Evolutionary conservation across 2,329 filamentous ascomycete species (phyloP).

Genomic region (Fusarium sp.): DNA sequence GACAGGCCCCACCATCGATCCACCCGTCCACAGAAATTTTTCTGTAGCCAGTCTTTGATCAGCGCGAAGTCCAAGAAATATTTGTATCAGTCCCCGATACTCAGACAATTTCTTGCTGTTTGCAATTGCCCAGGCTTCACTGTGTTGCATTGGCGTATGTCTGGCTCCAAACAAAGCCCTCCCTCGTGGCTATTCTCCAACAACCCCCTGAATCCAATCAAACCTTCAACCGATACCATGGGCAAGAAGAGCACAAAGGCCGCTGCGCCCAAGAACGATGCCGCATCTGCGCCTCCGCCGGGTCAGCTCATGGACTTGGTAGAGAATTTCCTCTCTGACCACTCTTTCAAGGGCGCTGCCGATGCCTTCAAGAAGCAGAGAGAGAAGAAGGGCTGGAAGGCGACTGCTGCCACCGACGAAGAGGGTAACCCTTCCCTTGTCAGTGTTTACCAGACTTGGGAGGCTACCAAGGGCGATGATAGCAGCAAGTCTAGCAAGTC

Average conservation of each 20-base stretch:
- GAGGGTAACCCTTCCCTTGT: slow-evolving; percentile 54
- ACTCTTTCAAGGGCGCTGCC: slow-evolving; percentile 71
- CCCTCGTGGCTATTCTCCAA: slow-evolving; percentile 58
- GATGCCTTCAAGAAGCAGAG: slow-evolving; percentile 72
- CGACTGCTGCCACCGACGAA: slow-evolving; percentile 32
- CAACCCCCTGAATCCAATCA: slow-evolving; percentile 45
- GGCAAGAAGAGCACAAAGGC: slow-evolving; percentile 44
- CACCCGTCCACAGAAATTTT: slow-evolving; percentile 42
- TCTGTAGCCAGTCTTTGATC: slow-evolving; percentile 24
- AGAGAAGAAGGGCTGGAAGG: slow-evolving; percentile 60
- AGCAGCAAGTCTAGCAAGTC: slow-evolving; percentile 33
- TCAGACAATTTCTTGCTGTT: slow-evolving; percentile 4
- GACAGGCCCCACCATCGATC: slow-evolving; percentile 29
- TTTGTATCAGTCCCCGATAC: slow-evolving; percentile 8
- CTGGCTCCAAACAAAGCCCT: slow-evolving; percentile 43
- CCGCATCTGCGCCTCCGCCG: slow-evolving; percentile 54
- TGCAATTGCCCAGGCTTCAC: slow-evolving; percentile 1
- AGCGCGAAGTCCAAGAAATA: slow-evolving; percentile 20
- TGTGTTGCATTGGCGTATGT: slow-evolving; percentile 45
- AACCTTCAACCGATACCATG: slow-evolving; percentile 44
- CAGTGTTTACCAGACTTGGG: slow-evolving; percentile 62
- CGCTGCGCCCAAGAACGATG: slow-evolving; percentile 32
- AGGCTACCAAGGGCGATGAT: slow-evolving; percentile 43
- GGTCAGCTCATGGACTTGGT: slow-evolving; percentile 73
- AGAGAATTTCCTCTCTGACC: slow-evolving; percentile 71